Evolutionary conservation across 306 rosid genomes (phyloP), one percentile per base, ranked within the genome.

Genomic region (Vigna mungo): DNA sequence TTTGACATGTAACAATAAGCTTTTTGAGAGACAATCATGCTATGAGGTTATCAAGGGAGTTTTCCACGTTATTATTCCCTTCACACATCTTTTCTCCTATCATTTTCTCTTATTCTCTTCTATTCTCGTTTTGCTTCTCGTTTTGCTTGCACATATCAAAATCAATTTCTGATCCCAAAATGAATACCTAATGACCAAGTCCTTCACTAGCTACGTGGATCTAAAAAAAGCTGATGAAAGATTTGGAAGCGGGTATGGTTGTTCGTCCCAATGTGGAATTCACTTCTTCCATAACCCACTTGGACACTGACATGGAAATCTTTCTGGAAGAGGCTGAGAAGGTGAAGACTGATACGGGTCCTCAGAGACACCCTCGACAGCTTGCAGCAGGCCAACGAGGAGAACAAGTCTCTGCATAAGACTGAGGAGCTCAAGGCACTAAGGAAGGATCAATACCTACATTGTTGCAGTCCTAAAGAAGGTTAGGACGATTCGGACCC

Each of bases 121-220:
- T 2, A 6, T n/a, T n/a, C n/a, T n/a, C n/a, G n/a, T n/a, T n/a
- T n/a, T n/a, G n/a, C n/a, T 9, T 54, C 58, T 7, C 18, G 15
- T 44, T 44, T 44, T 3, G 14, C 14, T 44, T 10, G 4, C 4
- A 48, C 2, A 48, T 17, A 6, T 7, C 21, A 4, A 34, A 4
- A 34, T 4, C 7, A 36, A 64, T 6, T 4, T 8, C 1, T 25
- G 27, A 20, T 20, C 5, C 63, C 15, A 87, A 76, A 67, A 91
- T 93, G 97, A 93, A 93, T 46, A 91, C 49, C 82, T 93, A 3
- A 91, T 93, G 97, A 93, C 98, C 30, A 88, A 91, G 58, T 93
- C 98, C 13, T 93, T 93, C 92, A 87, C 89, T 10, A 91, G 48
- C 87, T 91, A 93, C 27, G 92, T 93, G 12, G 96, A 93, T 78